phyloP scores from a whole-genome alignment of 2,329 filamentous ascomycete species.

The Spiromastix sp. region DNA sequence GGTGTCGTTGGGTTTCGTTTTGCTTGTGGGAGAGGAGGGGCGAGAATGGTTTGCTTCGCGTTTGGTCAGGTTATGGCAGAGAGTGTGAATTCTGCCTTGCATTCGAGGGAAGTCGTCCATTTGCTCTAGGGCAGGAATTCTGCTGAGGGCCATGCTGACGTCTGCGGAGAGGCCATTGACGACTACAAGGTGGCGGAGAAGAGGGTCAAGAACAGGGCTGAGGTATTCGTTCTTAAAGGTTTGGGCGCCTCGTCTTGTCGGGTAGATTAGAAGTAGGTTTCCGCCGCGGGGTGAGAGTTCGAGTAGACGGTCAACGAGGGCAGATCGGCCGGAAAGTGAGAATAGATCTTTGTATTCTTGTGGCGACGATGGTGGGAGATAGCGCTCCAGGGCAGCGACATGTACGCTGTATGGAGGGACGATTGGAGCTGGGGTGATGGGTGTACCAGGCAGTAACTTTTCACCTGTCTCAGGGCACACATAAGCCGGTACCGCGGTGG shows the following conservation, averaged over 20 bases:
- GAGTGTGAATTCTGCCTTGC: constrained; percentile 27
- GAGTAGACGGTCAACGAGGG: constrained; percentile 49
- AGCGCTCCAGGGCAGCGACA: constrained; percentile 52
- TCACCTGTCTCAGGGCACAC: constrained; percentile 42
- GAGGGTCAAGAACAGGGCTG: constrained; percentile 50
- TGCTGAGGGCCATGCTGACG: constrained; percentile 43
- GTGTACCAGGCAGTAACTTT: constrained; percentile 12
- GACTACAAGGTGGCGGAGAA: constrained; percentile 49
- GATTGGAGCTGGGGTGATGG: constrained; percentile 45
- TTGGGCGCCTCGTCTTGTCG: constrained; percentile 45
- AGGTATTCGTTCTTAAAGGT: constrained; percentile 52
- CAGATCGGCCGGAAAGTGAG: constrained; percentile 42
- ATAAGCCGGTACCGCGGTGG: constrained; percentile 45
- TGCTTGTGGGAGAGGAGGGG: constrained; percentile 22
- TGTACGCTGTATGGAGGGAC: constrained; percentile 52
- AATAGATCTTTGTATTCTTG: constrained; percentile 53
- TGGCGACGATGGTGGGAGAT: constrained; percentile 51
- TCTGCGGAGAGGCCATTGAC: constrained; percentile 50
- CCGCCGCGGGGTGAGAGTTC: constrained; percentile 50
- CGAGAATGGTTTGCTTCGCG: constrained; percentile 14
- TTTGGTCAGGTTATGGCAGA: constrained; percentile 29
- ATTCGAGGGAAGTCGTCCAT: constrained; percentile 47
- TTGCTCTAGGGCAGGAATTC: constrained; percentile 42
- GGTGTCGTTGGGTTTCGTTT: constrained; percentile 18
- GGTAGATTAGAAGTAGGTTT: constrained; percentile 52